Base-by-base conservation (phyloP, 1,284 basidiomycete genomes). In the Marasmius fiardii region DNA sequence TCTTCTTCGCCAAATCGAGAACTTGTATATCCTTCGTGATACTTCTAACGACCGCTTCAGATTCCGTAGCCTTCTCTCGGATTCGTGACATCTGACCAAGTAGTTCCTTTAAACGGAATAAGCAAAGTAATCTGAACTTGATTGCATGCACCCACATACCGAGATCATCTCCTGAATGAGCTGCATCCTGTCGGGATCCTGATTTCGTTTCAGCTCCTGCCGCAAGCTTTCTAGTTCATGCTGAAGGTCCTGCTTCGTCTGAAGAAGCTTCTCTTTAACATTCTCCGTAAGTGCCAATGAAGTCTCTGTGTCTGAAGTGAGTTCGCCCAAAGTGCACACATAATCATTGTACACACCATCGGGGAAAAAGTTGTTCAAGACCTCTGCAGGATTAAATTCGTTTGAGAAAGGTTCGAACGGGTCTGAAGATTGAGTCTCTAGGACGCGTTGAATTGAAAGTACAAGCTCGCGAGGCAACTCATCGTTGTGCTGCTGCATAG, bases 1-100 rank as follows among this genome's bases (percentile, higher is more conserved):
- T 98, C 72, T 88, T 89, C 80, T 99, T 99, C 31, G 95, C 95
- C 33, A 92, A 77, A 68, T 99, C 97, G 33, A 99, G 80, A 5
- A 90, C 85, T 68, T 98, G 94, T 55, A 99, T 98, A 69, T 99
- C 97, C 62, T 93, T 89, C 4, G 97, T 99, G 64, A 99, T 97
- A 59, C 93, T 87, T 57, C 91, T 83, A 34, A 99, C 97, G 48
- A 98, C 93, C 1, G 92, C 93, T 68, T 99, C 96, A 11, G 93
- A 95, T 69, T 98, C 95, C 0, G 92, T 91, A 0, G 95, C 93
- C 70, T 98, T 96, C 70, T 97, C 94, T 35, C 93, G 83, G 62
- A 98, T 98, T 53, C 88, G 86, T 23, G 90, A 93, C 83, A 98
- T 95, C 74, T 98, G 94, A 28, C 88, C 85, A 55, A 98, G 82